Percentiles rank a stretch among this genome's conserved stretches.
Conservation (phyloP, 2,329 filamentous ascomycete species). For the Tolypocladium endophyticum region DNA sequence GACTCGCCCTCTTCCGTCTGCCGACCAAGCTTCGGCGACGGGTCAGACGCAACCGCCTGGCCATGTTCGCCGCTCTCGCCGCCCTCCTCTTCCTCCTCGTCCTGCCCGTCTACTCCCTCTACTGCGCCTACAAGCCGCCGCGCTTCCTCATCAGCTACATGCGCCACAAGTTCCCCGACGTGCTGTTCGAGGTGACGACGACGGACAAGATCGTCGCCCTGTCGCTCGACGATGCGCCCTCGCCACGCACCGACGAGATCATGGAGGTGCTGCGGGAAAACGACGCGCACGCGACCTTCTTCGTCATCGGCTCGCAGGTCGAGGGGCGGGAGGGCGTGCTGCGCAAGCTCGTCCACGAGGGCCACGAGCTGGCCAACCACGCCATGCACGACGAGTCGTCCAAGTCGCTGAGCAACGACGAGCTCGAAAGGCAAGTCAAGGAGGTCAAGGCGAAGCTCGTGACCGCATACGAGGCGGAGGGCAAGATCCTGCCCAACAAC, state of each 20-base stretch:
- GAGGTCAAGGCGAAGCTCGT: slow-evolving; percentile 52
- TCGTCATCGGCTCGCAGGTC: slow-evolving; percentile 75
- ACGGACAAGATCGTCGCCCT: slow-evolving; percentile 61
- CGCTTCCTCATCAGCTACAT: slow-evolving; percentile 60
- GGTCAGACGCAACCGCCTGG: slow-evolving; percentile 48
- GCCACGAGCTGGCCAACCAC: slow-evolving; percentile 75
- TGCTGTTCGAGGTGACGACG: slow-evolving; percentile 60
- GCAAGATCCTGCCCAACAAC: slow-evolving; percentile 35
- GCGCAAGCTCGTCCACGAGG: slow-evolving; percentile 44
- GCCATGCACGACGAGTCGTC: slow-evolving; percentile 81
- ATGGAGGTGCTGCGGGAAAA: slow-evolving; percentile 54
- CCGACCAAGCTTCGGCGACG: slow-evolving; percentile 46
- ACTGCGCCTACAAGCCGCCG: slow-evolving; percentile 74
- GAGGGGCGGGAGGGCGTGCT: slow-evolving; percentile 43
- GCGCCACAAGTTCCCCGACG: slow-evolving; percentile 61
- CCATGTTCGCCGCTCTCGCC: slow-evolving; percentile 35
- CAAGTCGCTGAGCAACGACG: slow-evolving; percentile 43
- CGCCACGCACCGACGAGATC: slow-evolving; percentile 59
- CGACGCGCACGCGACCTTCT: slow-evolving; percentile 71
- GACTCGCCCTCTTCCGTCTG: slow-evolving; percentile 39
- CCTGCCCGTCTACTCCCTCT: slow-evolving; percentile 37
- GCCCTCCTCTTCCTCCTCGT: slow-evolving; percentile 23
- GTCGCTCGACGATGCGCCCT: slow-evolving; percentile 81
- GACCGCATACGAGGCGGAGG: slow-evolving; percentile 41
- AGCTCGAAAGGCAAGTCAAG: slow-evolving; percentile 52